Base-by-base conservation (phyloP, 2,329 filamentous ascomycete species). In the Mollisia scopiformis region DNA sequence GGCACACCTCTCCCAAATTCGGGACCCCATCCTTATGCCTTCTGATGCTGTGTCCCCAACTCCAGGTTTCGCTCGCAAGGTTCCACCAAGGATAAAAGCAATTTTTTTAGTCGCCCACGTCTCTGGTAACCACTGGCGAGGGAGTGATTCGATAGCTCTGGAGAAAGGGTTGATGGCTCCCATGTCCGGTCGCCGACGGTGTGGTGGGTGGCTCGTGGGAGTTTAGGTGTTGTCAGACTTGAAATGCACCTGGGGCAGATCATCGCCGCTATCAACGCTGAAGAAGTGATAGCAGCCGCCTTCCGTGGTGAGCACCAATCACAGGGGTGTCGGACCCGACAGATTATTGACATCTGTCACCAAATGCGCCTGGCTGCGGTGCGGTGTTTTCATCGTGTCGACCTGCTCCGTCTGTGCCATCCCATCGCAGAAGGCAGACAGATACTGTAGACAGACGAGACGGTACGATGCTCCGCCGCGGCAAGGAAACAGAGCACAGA, bases 211-310 rank as follows among this genome's bases (percentile, higher is more conserved):
- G n/a, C n/a, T n/a, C n/a, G n/a, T 21, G n/a, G 39, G 37, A 6
- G 6, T 14, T 6, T 21, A 14, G 8, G 41, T 27, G 19, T 14
- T 25, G 49, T 37, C 52, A 55, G 52, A 31, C 47, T 43, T 46
- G 46, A 14, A 21, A 21, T 43, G 35, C 14, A 46, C 53, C 16
- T 23, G 35, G 47, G 43, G 35, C 46, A 35, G 56, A 46, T 58
- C 55, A 52, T 43, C 56, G 35, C 31, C 56, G 19, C 56, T 52
- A 58, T 37, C 43, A 19, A 16, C 30, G n/a, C 19, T 7, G 31
- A 54, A 39, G 23, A 33, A 7, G 6, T 27, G 57, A 59, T 59
- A 55, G 39, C 57, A 59, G n/a, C 39, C 57, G 50, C 50, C 13
- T 19, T 46, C 30, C 30, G 28, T 16, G 14, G 4, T n/a, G 21